phyloP scores from a whole-genome alignment of 352 stramenopile species.

The Phytophthora pluvialis region DNA sequence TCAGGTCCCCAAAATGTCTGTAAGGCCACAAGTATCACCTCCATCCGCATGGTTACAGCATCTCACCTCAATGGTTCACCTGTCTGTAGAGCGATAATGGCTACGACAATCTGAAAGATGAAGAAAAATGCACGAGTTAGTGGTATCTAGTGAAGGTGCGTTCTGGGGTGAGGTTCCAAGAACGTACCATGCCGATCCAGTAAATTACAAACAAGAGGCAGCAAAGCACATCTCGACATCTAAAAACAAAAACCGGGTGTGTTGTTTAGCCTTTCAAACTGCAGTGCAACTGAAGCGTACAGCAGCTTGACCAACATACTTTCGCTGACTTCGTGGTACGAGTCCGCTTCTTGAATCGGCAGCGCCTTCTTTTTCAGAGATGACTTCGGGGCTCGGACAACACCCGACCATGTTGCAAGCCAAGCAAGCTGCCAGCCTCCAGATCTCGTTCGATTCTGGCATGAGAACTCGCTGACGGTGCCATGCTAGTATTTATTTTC shows the following conservation, averaged over 20 bases:
- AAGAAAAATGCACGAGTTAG: not conserved
- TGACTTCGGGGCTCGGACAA: constrained; percentile 25
- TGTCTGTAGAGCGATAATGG: constrained; percentile 64
- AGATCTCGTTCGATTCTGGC: constrained; percentile 3
- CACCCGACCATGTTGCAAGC: constrained; percentile 24
- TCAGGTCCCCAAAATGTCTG: not conserved
- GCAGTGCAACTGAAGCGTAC: not conserved
- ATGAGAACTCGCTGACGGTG: not conserved
- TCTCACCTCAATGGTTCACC: constrained; percentile 64
- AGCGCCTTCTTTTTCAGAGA: constrained; percentile 22
- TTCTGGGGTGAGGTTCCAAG: not conserved
- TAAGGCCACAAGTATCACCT: not conserved
- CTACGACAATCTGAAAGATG: constrained; percentile 51
- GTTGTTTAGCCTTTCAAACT: not conserved
- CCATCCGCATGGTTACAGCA: not conserved
- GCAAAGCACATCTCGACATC: constrained; percentile 83
- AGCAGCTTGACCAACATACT: constrained; percentile 21
- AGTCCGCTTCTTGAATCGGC: constrained; percentile 25
- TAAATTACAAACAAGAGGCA: constrained; percentile 87
- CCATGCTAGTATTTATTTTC: not conserved
- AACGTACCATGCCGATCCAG: constrained; percentile 80
- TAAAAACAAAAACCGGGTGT: constrained; percentile 12
- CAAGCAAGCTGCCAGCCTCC: not conserved
- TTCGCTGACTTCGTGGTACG: constrained; percentile 32
- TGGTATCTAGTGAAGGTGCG: not conserved